phyloP scores from a whole-genome alignment of 2,329 filamentous ascomycete species.

The Penicillium sp. region DNA sequence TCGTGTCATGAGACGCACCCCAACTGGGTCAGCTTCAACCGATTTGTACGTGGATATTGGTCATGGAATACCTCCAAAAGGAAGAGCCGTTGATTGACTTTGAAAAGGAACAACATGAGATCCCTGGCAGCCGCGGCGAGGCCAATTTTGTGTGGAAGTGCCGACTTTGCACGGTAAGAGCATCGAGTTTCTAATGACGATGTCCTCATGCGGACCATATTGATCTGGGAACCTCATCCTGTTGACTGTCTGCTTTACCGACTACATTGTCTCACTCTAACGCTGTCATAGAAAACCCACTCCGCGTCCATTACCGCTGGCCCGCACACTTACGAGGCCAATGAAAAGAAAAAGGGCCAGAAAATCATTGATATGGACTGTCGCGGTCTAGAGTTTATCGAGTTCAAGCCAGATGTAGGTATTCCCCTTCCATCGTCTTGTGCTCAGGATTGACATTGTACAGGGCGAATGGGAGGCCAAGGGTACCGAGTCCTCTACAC shows the following conservation, averaged over 20 bases:
- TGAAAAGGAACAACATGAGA: constrained; percentile 84
- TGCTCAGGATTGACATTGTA: constrained; percentile 8
- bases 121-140: constrained; percentile 88
- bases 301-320: constrained; percentile 75
- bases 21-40: constrained; percentile 78
- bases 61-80: not conserved
- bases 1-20: constrained; percentile 87
- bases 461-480: constrained; percentile 87
- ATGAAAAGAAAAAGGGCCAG: constrained; percentile 57
- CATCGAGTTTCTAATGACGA: no score
- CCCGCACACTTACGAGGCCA: constrained; percentile 59
- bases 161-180: constrained; percentile 83
- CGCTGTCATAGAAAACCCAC: constrained; percentile 35
- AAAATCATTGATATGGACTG: constrained; percentile 90
- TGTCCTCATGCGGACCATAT: no score
- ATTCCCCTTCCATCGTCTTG: not conserved
- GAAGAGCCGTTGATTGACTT: no score
- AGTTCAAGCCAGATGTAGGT: constrained; percentile 81
- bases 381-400: constrained; percentile 82
- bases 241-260: no score
- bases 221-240: no score
- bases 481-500: constrained; percentile 70
- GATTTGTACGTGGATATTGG: constrained; percentile 62
- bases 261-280: no score
- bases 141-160: constrained; percentile 99